Base-by-base conservation (phyloP, 1,284 basidiomycete genomes). In the Hymenochaete sp. region DNA sequence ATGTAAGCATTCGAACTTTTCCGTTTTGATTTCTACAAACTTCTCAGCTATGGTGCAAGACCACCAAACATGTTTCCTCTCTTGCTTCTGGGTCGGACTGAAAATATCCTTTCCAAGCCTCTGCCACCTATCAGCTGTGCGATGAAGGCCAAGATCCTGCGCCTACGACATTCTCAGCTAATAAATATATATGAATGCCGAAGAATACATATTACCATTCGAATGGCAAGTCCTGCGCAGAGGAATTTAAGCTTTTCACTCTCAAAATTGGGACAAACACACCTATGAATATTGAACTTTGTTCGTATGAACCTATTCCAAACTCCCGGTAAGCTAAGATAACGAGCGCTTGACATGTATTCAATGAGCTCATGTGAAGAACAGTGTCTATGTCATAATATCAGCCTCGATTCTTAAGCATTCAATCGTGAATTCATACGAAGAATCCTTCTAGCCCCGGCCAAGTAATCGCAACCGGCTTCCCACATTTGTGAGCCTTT, bases 11-110 rank as follows among this genome's bases (percentile, higher is more conserved):
- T 2, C 4, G 45, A 38, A 25, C 19, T 54, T 21, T 47, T 45
- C 28, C 7, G 31, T 3, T 9, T 35, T 18, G 22, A 5, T 21
- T 14, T 19, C 8, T 7, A 59, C 72, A 42, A 57, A 85, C 82
- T 79, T 75, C 58, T 91, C 88, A 44, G 79, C 72, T 32, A 82
- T 67, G 56, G 78, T 73, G 57, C 85, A 88, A 18, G 73, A 70
- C 81, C 84, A 89, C 88, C 88, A 92, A 38, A 90, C 80, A 48
- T 87, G 81, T 50, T 81, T 77, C 50, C 88, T 71, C 4, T 73
- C 77, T 60, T 88, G 81, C 43, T 78, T 81, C 61, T 91, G 88
- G 55, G 78, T 72, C n/a, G 70, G 62, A 4, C 75, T 73, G 56
- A 90, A 89, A n/a, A 87, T 61, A 45, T 72, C 72, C 33, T 67